Evolutionary conservation across 352 stramenopile species (phyloP).

Genomic region (Phytophthora boehmeriae): DNA sequence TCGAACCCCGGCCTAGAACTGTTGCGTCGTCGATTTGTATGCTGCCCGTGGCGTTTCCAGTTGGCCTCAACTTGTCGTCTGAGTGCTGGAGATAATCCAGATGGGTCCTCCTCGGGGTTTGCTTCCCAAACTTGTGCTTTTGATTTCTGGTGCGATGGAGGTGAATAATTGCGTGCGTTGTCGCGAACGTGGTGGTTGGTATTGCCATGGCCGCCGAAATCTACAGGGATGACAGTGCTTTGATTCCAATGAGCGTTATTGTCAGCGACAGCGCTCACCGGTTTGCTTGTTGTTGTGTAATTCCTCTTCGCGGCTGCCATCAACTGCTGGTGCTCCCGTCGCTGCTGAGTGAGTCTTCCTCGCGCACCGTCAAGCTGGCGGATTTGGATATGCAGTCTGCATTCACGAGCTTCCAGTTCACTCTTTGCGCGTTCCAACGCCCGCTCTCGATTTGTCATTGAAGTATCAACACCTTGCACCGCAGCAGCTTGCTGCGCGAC

Average conservation of each 20-base stretch:
- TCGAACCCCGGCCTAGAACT: conserved; percentile 13
- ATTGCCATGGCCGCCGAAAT: background rate
- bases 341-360: conserved; percentile 50
- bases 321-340: conserved; percentile 44
- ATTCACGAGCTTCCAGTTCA: conserved; percentile 57
- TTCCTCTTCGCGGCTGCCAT: conserved; percentile 18
- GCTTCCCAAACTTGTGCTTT: conserved; percentile 10
- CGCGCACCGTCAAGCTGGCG: conserved; percentile 59
- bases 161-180: background rate
- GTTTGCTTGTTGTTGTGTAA: conserved; percentile 2
- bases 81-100: conserved; percentile 55
- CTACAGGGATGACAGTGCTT: background rate
- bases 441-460: conserved; percentile 27
- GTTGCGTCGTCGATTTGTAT: conserved; percentile 10
- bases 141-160: conserved; percentile 3
- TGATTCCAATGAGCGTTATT: conserved; percentile 31
- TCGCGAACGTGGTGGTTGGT: conserved; percentile 8
- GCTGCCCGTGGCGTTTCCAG: conserved; percentile 45
- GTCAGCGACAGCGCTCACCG: conserved; percentile 3
- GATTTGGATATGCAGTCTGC: conserved; percentile 54
- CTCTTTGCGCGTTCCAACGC: conserved; percentile 40
- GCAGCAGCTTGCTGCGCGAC: conserved; percentile 25
- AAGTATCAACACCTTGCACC: conserved; percentile 28
- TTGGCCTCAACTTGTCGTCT: conserved; percentile 62
- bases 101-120: conserved; percentile 43